Base-by-base conservation (phyloP, 2,329 filamentous ascomycete species). In the Sporothrix brasiliensis region DNA sequence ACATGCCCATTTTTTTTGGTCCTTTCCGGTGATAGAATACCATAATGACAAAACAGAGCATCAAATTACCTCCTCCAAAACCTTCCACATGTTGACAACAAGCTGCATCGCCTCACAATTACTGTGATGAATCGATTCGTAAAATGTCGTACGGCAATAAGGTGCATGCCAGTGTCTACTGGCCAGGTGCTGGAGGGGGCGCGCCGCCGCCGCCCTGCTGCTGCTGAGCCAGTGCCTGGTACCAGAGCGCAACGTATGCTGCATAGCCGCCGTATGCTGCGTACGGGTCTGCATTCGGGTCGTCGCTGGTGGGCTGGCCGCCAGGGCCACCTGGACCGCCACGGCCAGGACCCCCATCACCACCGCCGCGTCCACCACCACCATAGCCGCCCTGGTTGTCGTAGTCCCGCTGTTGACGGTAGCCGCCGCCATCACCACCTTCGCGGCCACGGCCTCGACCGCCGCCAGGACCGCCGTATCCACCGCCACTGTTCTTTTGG, bases 211-310 rank as follows among this genome's bases (percentile, higher is more conserved):
- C 70, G 13, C 56, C 53, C 69, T 74, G 71, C 69, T 79, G 78
- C 69, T 79, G 78, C 34, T 34, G 34, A 19, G 78, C 77, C 77
- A 86, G 76, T 41, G 91, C 91, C 77, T 92, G 89, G 81, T 93
- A 94, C 92, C 92, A 95, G 75, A 94, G 84, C 53, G 90, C 88
- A 71, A 93, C 81, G 78, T 94, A 95, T 75, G 90, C 90, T 75
- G 93, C 87, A 79, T 94, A 94, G 72, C 92, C 92, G 74, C 92
- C 92, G 80, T 94, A 95, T 70, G 89, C 85, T 70, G 92, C 92
- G 80, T 95, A 95, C 0, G 90, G 89, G 76, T 92, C 91, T 70
- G 83, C 83, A 65, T 79, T 81, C 41, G 83, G 84, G 73, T 85
- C 83, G 72, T 81, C 83, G 75, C 85, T 80, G 76, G 74, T 39